Evolutionary conservation across 768 basidiomycete species (phyloP).

Genomic region (Gloeophyllum trabeum): DNA sequence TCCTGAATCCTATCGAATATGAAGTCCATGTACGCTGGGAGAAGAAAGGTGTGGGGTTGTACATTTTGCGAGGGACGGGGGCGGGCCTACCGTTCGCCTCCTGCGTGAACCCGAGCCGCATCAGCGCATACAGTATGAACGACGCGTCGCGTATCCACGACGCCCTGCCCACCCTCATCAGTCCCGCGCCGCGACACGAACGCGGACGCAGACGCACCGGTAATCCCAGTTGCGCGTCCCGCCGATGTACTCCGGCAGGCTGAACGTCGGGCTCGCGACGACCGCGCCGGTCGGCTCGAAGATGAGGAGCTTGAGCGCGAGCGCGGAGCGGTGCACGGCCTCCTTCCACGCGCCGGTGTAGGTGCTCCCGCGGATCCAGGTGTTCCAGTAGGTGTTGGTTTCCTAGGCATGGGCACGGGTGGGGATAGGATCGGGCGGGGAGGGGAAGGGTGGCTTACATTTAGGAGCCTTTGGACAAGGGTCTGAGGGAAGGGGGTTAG

Average conservation of each 20-base stretch:
- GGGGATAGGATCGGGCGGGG: neutral
- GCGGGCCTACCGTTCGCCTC: conserved; percentile 72
- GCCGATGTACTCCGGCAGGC: conserved; percentile 85
- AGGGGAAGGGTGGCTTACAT: conserved; percentile 23
- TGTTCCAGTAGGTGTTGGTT: conserved; percentile 77
- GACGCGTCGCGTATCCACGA: conserved; percentile 95
- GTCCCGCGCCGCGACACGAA: neutral
- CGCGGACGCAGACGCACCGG: conserved; percentile 35
- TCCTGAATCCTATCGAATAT: conserved; percentile 75
- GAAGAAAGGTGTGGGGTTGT: no score
- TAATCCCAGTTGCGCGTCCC: conserved; percentile 88
- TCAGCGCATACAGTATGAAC: conserved; percentile 90
- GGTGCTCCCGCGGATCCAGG: conserved; percentile 82
- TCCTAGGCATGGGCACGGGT: conserved; percentile 22
- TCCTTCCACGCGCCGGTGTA: conserved; percentile 96
- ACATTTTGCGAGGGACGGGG: conserved; percentile 1
- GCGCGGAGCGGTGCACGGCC: conserved; percentile 81
- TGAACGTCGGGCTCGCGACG: conserved; percentile 92
- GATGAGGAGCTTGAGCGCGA: conserved; percentile 89
- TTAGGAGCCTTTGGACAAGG: conserved; percentile 44
- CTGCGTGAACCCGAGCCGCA: conserved; percentile 87
- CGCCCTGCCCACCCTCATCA: conserved; percentile 28
- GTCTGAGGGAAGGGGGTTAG: conserved; percentile 22
- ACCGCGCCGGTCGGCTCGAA: conserved; percentile 92
- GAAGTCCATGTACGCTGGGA: conserved; percentile 87